These are phyloP conservation scores for Schrenkiella parvula DNA, from an alignment of 345 rosid species.

Conservation along the genomic window DNA sequence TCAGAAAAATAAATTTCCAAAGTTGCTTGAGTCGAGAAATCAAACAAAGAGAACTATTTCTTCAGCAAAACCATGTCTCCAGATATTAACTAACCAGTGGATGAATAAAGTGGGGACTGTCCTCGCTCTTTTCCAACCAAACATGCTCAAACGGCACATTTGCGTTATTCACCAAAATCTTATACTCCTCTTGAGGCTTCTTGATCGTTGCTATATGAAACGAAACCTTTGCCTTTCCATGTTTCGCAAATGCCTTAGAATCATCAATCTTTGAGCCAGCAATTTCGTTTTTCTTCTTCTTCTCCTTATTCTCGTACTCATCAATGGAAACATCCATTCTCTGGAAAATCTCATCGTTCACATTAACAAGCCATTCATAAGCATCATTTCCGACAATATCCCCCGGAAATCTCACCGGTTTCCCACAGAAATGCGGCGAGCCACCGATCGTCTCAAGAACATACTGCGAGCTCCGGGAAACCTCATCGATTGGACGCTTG, in stretches of 20 bases:
- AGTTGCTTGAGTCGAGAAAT: neutral
- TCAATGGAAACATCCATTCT: constrained; percentile 43
- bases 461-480: constrained; percentile 38
- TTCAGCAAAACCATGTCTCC: neutral
- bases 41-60: neutral
- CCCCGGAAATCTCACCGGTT: constrained; percentile 28
- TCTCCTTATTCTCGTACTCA: constrained; percentile 39
- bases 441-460: constrained; percentile 53
- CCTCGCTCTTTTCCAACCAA: constrained; percentile 72
- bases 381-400: constrained; percentile 43
- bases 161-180: constrained; percentile 57
- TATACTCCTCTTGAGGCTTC: constrained; percentile 75
- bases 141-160: constrained; percentile 75
- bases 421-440: constrained; percentile 28
- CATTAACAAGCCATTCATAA: constrained; percentile 58
- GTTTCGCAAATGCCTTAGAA: constrained; percentile 35
- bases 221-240: constrained; percentile 52
- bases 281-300: neutral
- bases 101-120: constrained; percentile 58
- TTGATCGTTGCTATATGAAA: constrained; percentile 66
- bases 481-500: constrained; percentile 44
- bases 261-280: constrained; percentile 15
- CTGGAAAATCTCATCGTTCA: constrained; percentile 56
- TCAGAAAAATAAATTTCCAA: neutral
- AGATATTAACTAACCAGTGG: constrained; percentile 57